Conservation (phyloP, 192 early-diverging fungal species). For the Ambispora gerdemannii region DNA sequence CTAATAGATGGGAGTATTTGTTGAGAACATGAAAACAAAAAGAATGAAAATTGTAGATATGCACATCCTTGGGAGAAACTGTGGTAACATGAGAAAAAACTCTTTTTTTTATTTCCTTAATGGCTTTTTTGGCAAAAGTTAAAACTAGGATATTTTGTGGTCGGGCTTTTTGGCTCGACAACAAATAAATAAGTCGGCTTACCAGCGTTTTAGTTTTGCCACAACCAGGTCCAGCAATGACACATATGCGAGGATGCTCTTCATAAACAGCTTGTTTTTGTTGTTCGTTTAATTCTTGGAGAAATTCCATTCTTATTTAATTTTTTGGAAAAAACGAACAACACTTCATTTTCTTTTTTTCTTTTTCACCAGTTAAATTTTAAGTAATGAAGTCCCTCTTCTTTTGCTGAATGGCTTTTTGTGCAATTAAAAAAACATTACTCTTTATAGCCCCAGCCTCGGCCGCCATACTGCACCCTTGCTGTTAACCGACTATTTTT, state of each 20-base stretch:
- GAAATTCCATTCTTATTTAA: constrained; percentile 20
- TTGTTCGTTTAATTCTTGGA: constrained; percentile 20
- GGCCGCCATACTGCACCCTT: too few species aligned
- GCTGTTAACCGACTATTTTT: too few species aligned
- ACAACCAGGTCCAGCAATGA: constrained; percentile 18
- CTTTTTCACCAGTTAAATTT: not conserved
- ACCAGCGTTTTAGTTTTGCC: constrained; percentile 12
- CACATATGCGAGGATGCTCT: constrained; percentile 10
- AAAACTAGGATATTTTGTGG: constrained; percentile 7
- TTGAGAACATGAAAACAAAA: constrained; percentile 9
- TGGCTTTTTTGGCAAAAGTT: constrained; percentile 20
- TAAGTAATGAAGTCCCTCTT: not conserved
- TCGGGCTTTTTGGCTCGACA: not conserved
- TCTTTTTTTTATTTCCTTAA: constrained; percentile 5
- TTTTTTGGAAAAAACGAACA: not conserved
- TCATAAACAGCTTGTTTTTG: constrained; percentile 17
- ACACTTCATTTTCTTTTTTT: not conserved
- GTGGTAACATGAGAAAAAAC: constrained; percentile 13
- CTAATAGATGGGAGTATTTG: constrained; percentile 9
- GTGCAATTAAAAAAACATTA: too few species aligned
- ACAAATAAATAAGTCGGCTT: not conserved
- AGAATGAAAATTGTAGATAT: constrained; percentile 10
- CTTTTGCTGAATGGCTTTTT: too few species aligned
- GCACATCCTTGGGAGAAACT: not conserved
- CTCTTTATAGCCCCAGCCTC: too few species aligned